Evolutionary conservation across 2,329 filamentous ascomycete genomes (phyloP).

Genomic region (Botrytis fabae): DNA sequence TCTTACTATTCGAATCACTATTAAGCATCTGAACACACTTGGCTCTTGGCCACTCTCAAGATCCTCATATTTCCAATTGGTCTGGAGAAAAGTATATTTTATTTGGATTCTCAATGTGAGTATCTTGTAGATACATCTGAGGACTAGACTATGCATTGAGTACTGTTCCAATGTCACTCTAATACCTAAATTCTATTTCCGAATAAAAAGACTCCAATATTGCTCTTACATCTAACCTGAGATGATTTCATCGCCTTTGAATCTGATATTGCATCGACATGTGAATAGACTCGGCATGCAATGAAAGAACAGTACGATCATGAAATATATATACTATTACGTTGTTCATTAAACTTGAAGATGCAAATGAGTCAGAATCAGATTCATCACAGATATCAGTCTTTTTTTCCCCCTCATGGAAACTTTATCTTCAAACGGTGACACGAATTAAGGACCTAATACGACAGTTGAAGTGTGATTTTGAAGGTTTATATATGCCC

Average conservation of each 20-base stretch:
- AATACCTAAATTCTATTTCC: not conserved
- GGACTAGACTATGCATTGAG: too few relatives aligned
- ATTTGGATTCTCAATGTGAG: constrained; percentile 1
- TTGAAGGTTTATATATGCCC: not conserved
- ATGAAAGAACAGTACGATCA: too few relatives aligned
- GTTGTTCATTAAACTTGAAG: not conserved
- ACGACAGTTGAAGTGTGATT: not conserved
- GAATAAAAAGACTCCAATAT: not conserved
- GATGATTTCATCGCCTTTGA: not conserved
- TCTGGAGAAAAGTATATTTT: not conserved
- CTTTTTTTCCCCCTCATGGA: not conserved
- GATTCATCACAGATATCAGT: not conserved
- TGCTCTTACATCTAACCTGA: not conserved
- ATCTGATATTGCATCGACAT: not conserved
- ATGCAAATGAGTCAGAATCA: not conserved
- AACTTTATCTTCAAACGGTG: not conserved
- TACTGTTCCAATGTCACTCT: not conserved
- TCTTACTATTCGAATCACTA: not conserved
- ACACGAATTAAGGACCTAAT: not conserved
- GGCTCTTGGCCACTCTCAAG: not conserved
- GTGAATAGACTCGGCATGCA: not conserved
- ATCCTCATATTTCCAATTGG: not conserved
- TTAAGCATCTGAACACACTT: not conserved
- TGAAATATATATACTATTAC: not conserved
- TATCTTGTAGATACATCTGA: constrained; percentile 1